Percentiles rank a stretch among this genome's conserved stretches.
These are phyloP conservation scores for Fomitopsis pulvina DNA, from an alignment of 768 basidiomycete species.

Conservation along the genomic window DNA sequence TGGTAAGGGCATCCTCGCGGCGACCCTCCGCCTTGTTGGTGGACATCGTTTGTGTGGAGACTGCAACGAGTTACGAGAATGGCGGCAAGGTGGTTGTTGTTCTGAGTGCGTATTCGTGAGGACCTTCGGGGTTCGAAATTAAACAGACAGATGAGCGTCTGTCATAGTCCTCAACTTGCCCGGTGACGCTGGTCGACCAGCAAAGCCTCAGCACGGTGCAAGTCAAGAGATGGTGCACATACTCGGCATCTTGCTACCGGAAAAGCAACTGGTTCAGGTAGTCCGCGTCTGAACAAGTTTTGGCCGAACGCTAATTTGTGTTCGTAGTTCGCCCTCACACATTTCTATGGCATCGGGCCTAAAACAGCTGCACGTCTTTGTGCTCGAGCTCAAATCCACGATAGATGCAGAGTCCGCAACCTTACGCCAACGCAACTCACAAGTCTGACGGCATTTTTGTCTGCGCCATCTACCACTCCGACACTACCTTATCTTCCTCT, in stretches of 20 bases:
- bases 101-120: background rate
- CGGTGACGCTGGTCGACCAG: background rate
- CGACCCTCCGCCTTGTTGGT: conserved; percentile 75
- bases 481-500: conserved; percentile 62
- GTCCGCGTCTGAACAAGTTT: background rate
- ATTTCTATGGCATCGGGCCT: conserved; percentile 84
- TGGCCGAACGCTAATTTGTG: background rate
- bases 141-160: background rate
- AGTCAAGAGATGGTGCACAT: conserved; percentile 65
- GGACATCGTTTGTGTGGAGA: conserved; percentile 71
- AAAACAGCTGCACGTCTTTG: conserved; percentile 75
- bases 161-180: background rate
- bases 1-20: conserved; percentile 77
- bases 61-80: too few species aligned
- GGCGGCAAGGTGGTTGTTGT: conserved; percentile 8
- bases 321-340: conserved; percentile 77
- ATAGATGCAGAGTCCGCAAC: conserved; percentile 72
- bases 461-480: conserved; percentile 75
- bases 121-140: background rate
- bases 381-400: conserved; percentile 89
- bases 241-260: conserved; percentile 77
- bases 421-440: conserved; percentile 86
- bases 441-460: conserved; percentile 88
- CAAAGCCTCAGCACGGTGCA: background rate
- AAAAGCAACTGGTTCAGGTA: conserved; percentile 72